These are phyloP conservation scores for Haberlea rhodopensis DNA, from an alignment of 257 asterid genomes.

Conservation along the genomic window DNA sequence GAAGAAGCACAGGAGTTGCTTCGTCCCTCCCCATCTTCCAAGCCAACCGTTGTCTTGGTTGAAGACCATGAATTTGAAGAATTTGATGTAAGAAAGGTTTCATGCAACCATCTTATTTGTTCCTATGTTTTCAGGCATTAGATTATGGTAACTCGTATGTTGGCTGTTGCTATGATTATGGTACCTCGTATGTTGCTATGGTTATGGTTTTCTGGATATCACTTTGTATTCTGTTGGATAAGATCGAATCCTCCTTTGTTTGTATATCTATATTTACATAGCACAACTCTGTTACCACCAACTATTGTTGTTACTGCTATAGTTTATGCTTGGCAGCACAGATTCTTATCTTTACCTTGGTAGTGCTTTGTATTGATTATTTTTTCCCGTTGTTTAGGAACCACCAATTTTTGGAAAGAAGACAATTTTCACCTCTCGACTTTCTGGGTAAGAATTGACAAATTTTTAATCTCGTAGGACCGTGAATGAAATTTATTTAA, in stretches of 20 bases:
- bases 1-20: constrained; percentile 93
- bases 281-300: no score
- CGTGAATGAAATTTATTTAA: neutral
- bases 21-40: constrained; percentile 66
- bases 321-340: no score
- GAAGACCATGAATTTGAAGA: constrained; percentile 84
- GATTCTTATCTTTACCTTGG: constrained; percentile 1
- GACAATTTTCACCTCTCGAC: constrained; percentile 65
- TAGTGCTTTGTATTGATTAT: constrained; percentile 19
- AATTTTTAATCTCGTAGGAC: neutral
- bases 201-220: constrained; percentile 14
- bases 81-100: constrained; percentile 50
- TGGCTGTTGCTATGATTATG: neutral
- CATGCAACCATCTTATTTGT: constrained; percentile 1
- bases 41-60: constrained; percentile 58
- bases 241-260: no score
- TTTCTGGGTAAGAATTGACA: constrained; percentile 67
- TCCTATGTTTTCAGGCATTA: neutral
- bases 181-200: constrained; percentile 4
- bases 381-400: constrained; percentile 47
- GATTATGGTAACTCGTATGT: no score
- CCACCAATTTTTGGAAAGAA: constrained; percentile 92
- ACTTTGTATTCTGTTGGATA: neutral
- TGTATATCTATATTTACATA: no score
- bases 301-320: no score